These are phyloP conservation scores for Entonaema liquescens DNA, from an alignment of 495 filamentous ascomycete genomes.

Conservation along the genomic window DNA sequence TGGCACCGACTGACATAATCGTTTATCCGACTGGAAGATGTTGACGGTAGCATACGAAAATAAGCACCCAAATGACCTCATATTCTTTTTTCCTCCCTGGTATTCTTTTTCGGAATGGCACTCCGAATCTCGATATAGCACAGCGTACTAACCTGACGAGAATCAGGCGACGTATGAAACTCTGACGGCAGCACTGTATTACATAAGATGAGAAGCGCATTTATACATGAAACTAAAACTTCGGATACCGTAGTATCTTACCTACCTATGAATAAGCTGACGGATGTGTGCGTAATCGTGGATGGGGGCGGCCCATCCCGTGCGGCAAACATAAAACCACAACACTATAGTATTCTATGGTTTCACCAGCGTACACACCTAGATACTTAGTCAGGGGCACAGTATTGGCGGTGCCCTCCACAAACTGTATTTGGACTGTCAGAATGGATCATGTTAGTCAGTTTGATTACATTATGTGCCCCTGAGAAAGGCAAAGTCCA, in stretches of 20 bases:
- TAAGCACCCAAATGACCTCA: neutral
- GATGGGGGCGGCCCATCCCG: conserved; percentile 32
- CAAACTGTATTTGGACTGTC: neutral
- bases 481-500: neutral
- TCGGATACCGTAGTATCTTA: conserved; percentile 25
- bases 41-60: neutral
- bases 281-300: conserved; percentile 16
- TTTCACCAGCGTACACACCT: neutral
- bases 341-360: conserved; percentile 11
- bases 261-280: conserved; percentile 20
- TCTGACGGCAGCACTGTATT: conserved; percentile 24
- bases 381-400: conserved; percentile 26
- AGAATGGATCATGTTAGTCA: neutral
- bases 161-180: conserved; percentile 1
- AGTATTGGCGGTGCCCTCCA: conserved; percentile 11
- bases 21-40: neutral
- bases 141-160: neutral
- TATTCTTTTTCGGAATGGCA: neutral
- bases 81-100: neutral
- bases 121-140: neutral
- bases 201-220: conserved; percentile 26
- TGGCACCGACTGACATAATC: neutral
- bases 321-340: conserved; percentile 20
- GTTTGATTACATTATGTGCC: neutral
- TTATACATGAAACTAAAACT: conserved; percentile 25